Evolutionary conservation across 805 yeast genomes (phyloP), one percentile per base, ranked within the genome.

Genomic region (Jamesozyma piceae): DNA sequence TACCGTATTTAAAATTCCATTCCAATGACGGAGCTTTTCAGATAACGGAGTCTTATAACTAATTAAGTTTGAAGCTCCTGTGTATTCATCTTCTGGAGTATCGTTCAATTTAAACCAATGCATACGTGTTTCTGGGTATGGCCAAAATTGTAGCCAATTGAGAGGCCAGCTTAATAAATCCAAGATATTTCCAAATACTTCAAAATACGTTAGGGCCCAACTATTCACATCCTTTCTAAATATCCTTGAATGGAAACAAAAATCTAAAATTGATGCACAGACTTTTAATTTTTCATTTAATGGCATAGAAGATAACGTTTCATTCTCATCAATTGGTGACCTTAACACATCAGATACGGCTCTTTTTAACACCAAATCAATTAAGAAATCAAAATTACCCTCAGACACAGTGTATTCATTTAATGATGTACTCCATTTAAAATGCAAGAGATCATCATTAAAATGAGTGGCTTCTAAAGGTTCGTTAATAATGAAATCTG

Each of bases 41-140:
- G 53, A 49, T 24, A 58, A 42, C 3, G 65, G 65, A 32, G 51
- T 50, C 38, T 55, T 58, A 32, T 58, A 58, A 43, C 64, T 61
- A 30, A 54, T 51, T 37, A 61, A 41, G 34, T 52, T 50, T 2
- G 64, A 53, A 4, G 37, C 36, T 5, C 62, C 60, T 10, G 41
- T 43, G 26, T 45, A 36, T 11, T 32, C 31, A 10, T 26, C 37
- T 34, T 47, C 43, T 3, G 47, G 47, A 10, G 37, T 31, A 20
- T 44, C 36, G 21, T 48, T 50, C 42, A 51, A 45, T 37, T 54
- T 56, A 37, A 58, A 60, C 62, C 64, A 58, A 17, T 50, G 49
- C 8, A 55, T 36, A 38, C 64, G 53, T 18, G 61, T 49, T 41
- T 57, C 61, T 6, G 54, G 44, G 38, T 58, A 61, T 4, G 55